These are phyloP conservation scores for Angomonas deanei DNA, from an alignment of 208 protist species.

Conservation along the genomic window DNA sequence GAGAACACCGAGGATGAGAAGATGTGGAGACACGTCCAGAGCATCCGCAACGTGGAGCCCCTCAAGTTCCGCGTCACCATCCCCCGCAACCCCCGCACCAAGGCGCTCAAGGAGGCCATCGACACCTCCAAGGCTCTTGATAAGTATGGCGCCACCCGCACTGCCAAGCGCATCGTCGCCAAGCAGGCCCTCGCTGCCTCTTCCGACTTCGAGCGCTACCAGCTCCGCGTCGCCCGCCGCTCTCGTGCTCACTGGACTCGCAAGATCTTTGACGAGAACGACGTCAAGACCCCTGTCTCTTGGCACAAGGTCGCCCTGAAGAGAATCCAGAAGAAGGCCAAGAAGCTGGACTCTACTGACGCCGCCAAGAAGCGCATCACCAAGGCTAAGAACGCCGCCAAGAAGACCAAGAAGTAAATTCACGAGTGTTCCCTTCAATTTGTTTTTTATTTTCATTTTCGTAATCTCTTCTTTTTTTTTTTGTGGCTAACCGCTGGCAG, in stretches of 20 bases:
- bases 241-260: conserved; percentile 88
- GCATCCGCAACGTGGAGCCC: conserved; percentile 84
- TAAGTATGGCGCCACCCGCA: conserved; percentile 84
- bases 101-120: conserved; percentile 72
- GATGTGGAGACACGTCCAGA: conserved; percentile 90
- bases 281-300: conserved; percentile 83
- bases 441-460: not conserved
- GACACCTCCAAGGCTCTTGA: conserved; percentile 66
- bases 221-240: conserved; percentile 86
- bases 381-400: conserved; percentile 78
- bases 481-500: too few species aligned
- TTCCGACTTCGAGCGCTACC: conserved; percentile 91
- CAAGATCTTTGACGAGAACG: conserved; percentile 88
- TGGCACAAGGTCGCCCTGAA: conserved; percentile 87
- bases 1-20: conserved; percentile 86
- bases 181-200: conserved; percentile 79
- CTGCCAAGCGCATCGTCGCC: conserved; percentile 62
- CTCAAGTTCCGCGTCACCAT: conserved; percentile 65
- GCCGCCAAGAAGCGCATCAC: conserved; percentile 84
- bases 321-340: conserved; percentile 80
- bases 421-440: not conserved
- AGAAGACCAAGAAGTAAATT: conserved; percentile 43
- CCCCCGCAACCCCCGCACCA: conserved; percentile 65
- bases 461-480: conserved; percentile 6
- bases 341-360: conserved; percentile 70